phyloP scores from a whole-genome alignment of 1,284 basidiomycete genomes.

The Leccinum fuscescens region DNA sequence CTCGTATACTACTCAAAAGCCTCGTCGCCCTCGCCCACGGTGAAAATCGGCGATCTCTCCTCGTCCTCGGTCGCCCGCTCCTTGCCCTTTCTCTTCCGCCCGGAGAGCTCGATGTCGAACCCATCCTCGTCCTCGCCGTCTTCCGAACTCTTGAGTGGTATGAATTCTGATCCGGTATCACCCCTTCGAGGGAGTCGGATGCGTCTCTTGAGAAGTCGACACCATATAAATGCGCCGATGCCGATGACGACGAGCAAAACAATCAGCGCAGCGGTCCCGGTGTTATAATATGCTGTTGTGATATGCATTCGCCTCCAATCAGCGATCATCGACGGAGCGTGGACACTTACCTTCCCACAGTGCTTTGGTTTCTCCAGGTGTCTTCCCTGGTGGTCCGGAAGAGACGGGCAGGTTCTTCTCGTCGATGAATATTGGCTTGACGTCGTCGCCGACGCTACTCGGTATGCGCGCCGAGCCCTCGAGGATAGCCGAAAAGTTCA shows the following conservation, averaged over 20 bases:
- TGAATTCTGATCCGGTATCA: slow-evolving; percentile 46
- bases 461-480: slow-evolving; percentile 75
- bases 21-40: slow-evolving; percentile 49
- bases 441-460: slow-evolving; percentile 69
- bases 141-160: slow-evolving; percentile 45
- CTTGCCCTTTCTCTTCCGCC: slow-evolving; percentile 42
- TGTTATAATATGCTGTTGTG: slow-evolving; percentile 83
- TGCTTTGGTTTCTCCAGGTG: slow-evolving; percentile 64
- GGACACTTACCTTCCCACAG: slow-evolving; percentile 76
- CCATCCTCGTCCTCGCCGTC: slow-evolving; percentile 38
- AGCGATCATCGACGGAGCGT: background rate
- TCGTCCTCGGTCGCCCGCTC: slow-evolving; percentile 34
- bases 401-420: slow-evolving; percentile 39
- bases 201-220: slow-evolving; percentile 50
- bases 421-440: slow-evolving; percentile 57
- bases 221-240: slow-evolving; percentile 76
- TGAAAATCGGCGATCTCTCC: slow-evolving; percentile 39
- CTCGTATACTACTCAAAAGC: background rate
- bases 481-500: slow-evolving; percentile 79
- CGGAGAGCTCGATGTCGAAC: slow-evolving; percentile 30
- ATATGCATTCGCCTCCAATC: background rate
- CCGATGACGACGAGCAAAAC: slow-evolving; percentile 70
- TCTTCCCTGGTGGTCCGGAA: slow-evolving; percentile 44
- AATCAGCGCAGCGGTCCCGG: slow-evolving; percentile 83
- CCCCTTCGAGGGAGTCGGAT: slow-evolving; percentile 39